Evolutionary conservation across 2,329 filamentous ascomycete species (phyloP), one percentile per base, ranked within the genome.

Genomic region (Penicillium sp.): DNA sequence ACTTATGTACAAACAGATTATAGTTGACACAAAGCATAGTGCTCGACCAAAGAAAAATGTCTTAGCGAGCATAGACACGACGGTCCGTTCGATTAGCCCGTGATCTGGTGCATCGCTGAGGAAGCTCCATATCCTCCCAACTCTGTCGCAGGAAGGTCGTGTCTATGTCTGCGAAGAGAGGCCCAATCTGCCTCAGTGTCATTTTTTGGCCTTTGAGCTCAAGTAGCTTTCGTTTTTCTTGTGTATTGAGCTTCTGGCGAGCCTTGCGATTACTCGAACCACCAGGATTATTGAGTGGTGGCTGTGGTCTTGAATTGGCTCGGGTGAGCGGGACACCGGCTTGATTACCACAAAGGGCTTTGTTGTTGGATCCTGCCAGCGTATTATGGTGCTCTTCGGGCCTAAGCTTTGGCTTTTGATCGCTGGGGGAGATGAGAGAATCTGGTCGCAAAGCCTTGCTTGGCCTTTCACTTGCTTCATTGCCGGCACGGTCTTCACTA

Each of bases 31-130:
- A 4, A 47, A 23, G 4, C 2, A 11, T 27, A n/a, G 8, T 26
- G 23, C 16, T 34, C 23, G 7, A 45, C 7, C 34, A 2, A 45
- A 45, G 11, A 32, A 34, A 34, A 34, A 23, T 23, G 4, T 9
- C n/a, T 23, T 11, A 34, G 7, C 27, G 27, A 29, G 27, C 27
- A 29, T 29, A 29, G 27, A 6, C 27, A 29, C 27, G 27, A 29
- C 23, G 34, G 3, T 16, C 27, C 1, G 32, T 44, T 7, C 16
- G 27, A 45, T 40, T 54, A 32, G 50, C 40, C 30, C 42, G 38
- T 36, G 57, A 57, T 40, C 57, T 48, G 14, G 57, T 59, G 41
- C 40, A 54, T 54, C 57, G 40, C 51, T 48, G 44, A 26, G 54
- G 35, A 51, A 16, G 40, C 36, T 47, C 50, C 34, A 57, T 46